phyloP scores from a whole-genome alignment of 2,329 filamentous ascomycete genomes.

The Stachybotrys chlorohalonatus region DNA sequence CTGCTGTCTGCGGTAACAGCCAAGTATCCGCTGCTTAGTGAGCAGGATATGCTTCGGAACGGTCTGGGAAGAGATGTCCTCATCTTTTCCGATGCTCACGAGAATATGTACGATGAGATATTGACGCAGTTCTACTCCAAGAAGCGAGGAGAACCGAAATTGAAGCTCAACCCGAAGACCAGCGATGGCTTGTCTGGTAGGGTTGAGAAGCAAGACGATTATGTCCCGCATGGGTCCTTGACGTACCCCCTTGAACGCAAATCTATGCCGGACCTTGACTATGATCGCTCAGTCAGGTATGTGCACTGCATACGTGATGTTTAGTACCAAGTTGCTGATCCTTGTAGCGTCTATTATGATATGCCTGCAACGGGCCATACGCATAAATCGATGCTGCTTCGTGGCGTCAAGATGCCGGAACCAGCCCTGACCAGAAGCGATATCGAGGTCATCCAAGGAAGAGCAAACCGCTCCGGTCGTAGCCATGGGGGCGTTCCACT shows the following conservation, averaged over 20 bases:
- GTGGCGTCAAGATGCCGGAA: conserved; percentile 65
- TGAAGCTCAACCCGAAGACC: conserved; percentile 64
- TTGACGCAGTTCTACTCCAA: conserved; percentile 86
- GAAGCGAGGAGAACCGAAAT: conserved; percentile 57
- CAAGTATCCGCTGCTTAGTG: conserved; percentile 70
- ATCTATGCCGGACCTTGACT: conserved; percentile 67
- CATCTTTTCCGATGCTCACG: conserved; percentile 74
- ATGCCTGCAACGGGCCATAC: conserved; percentile 63
- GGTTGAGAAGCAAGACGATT: conserved; percentile 72
- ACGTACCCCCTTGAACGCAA: conserved; percentile 65
- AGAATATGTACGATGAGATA: conserved; percentile 73
- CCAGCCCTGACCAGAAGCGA: conserved; percentile 68
- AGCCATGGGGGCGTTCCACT: conserved; percentile 16
- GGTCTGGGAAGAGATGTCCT: conserved; percentile 71
- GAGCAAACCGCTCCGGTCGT: conserved; percentile 42
- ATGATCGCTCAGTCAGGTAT: conserved; percentile 79
- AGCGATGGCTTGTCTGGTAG: conserved; percentile 74
- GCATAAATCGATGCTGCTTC: conserved; percentile 91
- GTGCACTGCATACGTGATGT: conserved; percentile 18
- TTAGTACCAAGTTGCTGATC: conserved; percentile 16
- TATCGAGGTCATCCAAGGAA: conserved; percentile 61
- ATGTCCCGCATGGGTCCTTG: conserved; percentile 77
- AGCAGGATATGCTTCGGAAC: conserved; percentile 73
- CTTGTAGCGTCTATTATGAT: conserved; percentile 67
- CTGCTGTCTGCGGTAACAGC: conserved; percentile 73